phyloP scores from a whole-genome alignment of 441 rosid species.

The Croton setiger region DNA sequence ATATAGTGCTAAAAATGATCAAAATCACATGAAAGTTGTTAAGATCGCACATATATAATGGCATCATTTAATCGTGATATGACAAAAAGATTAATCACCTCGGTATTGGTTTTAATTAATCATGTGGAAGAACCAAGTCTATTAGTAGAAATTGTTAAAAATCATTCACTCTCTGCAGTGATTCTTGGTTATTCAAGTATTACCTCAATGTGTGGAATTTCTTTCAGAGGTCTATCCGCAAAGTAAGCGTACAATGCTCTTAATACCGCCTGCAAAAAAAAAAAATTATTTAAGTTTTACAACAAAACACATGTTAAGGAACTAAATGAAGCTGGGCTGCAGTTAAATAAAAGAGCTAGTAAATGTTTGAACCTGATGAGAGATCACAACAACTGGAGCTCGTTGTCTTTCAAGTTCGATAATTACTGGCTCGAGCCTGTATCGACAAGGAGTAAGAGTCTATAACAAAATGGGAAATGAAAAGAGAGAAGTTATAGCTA shows the following conservation, averaged over 20 bases:
- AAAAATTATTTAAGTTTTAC: not conserved
- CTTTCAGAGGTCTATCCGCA: constrained; percentile 96
- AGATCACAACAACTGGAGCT: constrained; percentile 94
- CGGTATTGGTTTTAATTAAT: not conserved
- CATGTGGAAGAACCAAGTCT: not conserved
- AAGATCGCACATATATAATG: not conserved
- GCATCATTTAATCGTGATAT: not conserved
- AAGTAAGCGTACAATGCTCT: constrained; percentile 97
- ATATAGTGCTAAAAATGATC: not conserved
- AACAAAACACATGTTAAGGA: not conserved
- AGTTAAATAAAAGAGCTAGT: not conserved
- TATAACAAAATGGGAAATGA: constrained; percentile 6
- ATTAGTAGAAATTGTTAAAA: not conserved
- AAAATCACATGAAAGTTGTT: not conserved
- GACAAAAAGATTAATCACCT: not conserved
- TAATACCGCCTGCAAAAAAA: constrained; percentile 72
- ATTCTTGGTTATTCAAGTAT: constrained; percentile 7
- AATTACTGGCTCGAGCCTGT: constrained; percentile 96
- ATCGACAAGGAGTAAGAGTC: constrained; percentile 23
- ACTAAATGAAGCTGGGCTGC: constrained; percentile 5
- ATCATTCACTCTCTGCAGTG: not conserved
- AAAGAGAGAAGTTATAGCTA: not conserved
- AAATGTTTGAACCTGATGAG: constrained; percentile 80
- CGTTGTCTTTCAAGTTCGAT: constrained; percentile 97
- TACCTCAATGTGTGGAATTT: constrained; percentile 99